Base-by-base conservation (phyloP, 2,329 filamentous ascomycete species). In the Cladophialophora carrionii region DNA sequence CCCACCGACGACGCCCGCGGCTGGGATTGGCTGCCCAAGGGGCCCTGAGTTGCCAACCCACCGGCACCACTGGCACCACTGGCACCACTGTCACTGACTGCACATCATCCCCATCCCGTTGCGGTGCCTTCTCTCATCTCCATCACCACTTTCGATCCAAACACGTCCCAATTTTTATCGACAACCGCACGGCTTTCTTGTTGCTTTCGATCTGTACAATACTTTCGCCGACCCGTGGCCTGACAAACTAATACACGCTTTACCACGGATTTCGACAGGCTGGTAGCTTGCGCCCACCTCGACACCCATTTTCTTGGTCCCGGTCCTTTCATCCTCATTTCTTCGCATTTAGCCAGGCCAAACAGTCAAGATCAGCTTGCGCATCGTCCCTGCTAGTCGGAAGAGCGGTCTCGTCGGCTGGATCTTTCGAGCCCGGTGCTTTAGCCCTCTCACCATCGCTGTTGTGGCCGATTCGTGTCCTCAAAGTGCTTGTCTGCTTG, bases 151-250 rank as follows among this genome's bases (percentile, higher is more conserved):
- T 51, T 29, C 48, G 48, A 51, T 26, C 48, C 20, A 51, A 51
- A 51, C 48, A 51, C 48, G 48, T 65, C 20, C 52, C 57, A 29
- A 41, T 37, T 61, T 57, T 34, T 64, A 22, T 56, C 54, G 32
- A 43, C 34, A 3, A 26, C 20, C 48, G 22, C 48, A 24, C 17
- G 48, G 24, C 48, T 12, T 29, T 26, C 14, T 51, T 12, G 24
- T 51, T 51, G 24, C 20, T 51, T 51, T 51, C 48, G 24, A 22
- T 14, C 56, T 58, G 56, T 58, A 58, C 56, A 26, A 51, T 51
- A 51, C 48, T 12, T n/a, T 26, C 48, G 22, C 24, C 20, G 22
- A 20, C 20, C 55, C 34, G n/a, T 51, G 43, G 41, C 20, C n/a
- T 49, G 26, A 34, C 49, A 14, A 58, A 31, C 31, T 51, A 43